phyloP scores from a whole-genome alignment of 345 rosid species.

The Acer saccharum region DNA sequence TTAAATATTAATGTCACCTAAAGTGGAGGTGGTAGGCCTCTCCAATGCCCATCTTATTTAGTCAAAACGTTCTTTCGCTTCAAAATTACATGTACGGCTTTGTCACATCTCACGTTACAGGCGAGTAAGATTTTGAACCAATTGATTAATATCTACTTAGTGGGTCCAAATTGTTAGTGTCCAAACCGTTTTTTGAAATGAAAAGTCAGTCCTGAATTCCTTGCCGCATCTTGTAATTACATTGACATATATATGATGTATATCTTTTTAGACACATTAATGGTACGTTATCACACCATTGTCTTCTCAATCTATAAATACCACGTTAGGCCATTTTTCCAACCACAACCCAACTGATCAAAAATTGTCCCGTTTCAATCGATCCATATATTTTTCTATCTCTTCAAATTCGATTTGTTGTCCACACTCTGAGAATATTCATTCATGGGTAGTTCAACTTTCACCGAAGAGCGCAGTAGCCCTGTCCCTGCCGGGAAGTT shows the following conservation, averaged over 20 bases:
- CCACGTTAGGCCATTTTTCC: not conserved
- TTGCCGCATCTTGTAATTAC: too few relatives aligned
- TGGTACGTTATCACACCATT: too few relatives aligned
- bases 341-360: not conserved
- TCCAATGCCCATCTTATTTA: not conserved
- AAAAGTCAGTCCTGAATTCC: too few relatives aligned
- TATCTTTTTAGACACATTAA: not conserved
- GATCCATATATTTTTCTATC: too few relatives aligned
- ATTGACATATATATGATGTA: not conserved
- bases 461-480: constrained; percentile 23
- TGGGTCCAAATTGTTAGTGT: too few relatives aligned
- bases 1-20: constrained; percentile 1
- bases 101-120: too few relatives aligned
- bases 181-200: too few relatives aligned
- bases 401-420: not conserved
- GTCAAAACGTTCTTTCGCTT: too few relatives aligned
- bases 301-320: constrained; percentile 3
- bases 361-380: not conserved
- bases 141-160: too few relatives aligned
- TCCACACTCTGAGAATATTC: not conserved
- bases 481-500: constrained; percentile 32
- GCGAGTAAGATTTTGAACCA: too few relatives aligned
- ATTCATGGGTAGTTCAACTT: constrained; percentile 31
- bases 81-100: too few relatives aligned
- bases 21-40: not conserved